Conservation (phyloP, 257 asterid genomes). For the Phtheirospermum japonicum region DNA sequence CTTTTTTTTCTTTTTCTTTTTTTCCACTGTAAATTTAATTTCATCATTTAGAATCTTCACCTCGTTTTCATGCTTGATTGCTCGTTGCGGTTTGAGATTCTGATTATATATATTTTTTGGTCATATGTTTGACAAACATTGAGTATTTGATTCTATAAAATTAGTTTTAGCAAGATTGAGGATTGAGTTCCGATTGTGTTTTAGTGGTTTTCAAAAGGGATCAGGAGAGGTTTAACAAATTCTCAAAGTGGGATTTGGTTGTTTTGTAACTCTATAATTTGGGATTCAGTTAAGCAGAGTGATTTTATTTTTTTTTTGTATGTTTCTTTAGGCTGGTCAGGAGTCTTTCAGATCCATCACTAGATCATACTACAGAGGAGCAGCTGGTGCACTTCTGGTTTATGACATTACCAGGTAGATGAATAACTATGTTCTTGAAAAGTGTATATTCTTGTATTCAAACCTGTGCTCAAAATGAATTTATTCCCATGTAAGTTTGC, state of each 20-base stretch:
- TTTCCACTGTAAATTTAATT: neutral
- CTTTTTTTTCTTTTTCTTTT: neutral
- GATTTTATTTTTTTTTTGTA: neutral
- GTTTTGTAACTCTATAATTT: neutral
- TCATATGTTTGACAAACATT: too few relatives aligned
- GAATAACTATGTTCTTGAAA: neutral
- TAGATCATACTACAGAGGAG: slow-evolving; percentile 65
- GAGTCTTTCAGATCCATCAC: slow-evolving; percentile 68
- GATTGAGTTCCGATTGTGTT: too few relatives aligned
- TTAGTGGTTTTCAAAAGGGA: neutral
- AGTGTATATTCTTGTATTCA: neutral
- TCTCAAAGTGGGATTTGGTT: neutral
- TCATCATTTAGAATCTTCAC: neutral
- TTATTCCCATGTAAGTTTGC: neutral
- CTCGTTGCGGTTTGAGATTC: neutral
- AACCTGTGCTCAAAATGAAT: neutral
- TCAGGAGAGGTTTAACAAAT: neutral
- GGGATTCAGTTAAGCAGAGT: neutral
- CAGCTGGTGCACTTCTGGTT: slow-evolving; percentile 78
- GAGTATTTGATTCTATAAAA: neutral
- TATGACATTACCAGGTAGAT: slow-evolving; percentile 54
- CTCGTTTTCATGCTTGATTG: neutral
- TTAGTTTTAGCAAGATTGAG: neutral
- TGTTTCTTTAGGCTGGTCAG: slow-evolving; percentile 56
- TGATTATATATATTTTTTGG: neutral